Percentiles rank a stretch among this genome's conserved stretches.
Conservation (phyloP, 2,329 filamentous ascomycete genomes). For the Penicillium sp. region DNA sequence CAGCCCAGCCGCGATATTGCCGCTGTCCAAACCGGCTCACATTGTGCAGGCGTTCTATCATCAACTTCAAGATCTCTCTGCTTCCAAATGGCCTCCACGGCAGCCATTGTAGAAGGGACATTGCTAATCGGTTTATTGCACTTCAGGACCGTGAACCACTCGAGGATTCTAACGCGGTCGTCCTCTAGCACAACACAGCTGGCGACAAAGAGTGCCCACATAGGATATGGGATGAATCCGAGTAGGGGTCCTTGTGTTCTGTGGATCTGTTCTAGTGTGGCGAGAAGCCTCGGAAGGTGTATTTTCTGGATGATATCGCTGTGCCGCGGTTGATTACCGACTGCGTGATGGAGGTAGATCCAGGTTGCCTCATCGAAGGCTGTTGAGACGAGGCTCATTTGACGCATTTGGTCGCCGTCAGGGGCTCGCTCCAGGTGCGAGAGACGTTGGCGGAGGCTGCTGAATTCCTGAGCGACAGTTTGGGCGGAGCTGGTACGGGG, state of each 20-base stretch:
- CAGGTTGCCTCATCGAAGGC: conserved; percentile 8
- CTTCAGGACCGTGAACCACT: conserved; percentile 1
- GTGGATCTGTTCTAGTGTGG: not conserved
- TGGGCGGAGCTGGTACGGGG: not conserved
- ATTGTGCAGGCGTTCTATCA: not conserved
- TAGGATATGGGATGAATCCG: conserved; percentile 1
- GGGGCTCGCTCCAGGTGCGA: not conserved
- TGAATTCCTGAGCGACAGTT: not conserved
- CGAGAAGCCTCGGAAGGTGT: not conserved
- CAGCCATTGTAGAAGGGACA: conserved; percentile 8
- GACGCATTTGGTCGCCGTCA: not conserved
- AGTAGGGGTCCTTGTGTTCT: not conserved
- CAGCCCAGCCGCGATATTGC: not conserved
- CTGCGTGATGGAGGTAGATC: conserved; percentile 6
- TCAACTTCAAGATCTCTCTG: not conserved
- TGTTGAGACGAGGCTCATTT: not conserved
- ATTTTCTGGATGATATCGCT: not conserved
- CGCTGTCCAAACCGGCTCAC: not conserved
- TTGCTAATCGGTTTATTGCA: conserved; percentile 3
- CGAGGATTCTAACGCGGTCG: not conserved
- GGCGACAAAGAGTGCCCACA: conserved; percentile 8
- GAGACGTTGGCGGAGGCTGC: not conserved
- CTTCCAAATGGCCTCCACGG: not conserved
- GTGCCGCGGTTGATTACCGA: not conserved
- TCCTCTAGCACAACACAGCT: conserved; percentile 7